Evolutionary conservation across 495 filamentous ascomycete species (phyloP).

Genomic region (Lentithecium fluviatile): DNA sequence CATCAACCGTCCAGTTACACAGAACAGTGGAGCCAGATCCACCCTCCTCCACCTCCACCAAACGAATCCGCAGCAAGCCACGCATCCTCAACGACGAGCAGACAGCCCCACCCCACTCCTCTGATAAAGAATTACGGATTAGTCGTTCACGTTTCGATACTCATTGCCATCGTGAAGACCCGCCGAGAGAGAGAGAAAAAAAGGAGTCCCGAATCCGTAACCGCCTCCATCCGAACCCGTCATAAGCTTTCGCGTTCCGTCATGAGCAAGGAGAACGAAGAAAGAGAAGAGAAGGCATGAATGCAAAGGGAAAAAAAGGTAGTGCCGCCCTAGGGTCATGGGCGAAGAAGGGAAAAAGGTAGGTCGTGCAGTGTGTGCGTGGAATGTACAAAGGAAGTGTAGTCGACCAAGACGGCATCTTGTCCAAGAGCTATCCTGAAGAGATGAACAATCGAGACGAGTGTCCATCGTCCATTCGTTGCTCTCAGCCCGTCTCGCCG

Average conservation of each 20-base stretch:
- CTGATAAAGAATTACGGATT: not conserved
- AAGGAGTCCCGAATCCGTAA: not conserved
- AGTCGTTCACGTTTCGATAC: slow-evolving; percentile 1
- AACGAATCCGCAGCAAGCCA: too few relatives aligned
- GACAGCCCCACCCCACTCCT: too few relatives aligned
- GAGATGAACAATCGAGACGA: too few relatives aligned
- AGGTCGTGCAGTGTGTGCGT: slow-evolving; percentile 6
- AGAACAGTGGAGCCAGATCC: too few relatives aligned
- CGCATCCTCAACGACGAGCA: too few relatives aligned
- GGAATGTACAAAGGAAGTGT: slow-evolving; percentile 10
- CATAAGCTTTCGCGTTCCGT: slow-evolving; percentile 9
- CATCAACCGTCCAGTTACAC: too few relatives aligned
- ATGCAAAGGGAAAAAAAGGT: not conserved
- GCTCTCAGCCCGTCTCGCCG: not conserved
- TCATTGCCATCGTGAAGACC: slow-evolving; percentile 3
- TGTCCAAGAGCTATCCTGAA: not conserved
- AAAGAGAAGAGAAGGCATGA: not conserved
- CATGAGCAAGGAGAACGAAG: slow-evolving; percentile 8
- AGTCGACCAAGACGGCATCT: not conserved
- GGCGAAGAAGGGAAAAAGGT: slow-evolving; percentile 7
- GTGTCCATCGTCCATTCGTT: not conserved
- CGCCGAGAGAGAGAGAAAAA: not conserved
- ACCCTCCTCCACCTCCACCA: too few relatives aligned
- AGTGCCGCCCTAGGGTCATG: not conserved
- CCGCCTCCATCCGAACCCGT: not conserved